phyloP scores from a whole-genome alignment of 352 stramenopile genomes.

The Globisporangium takayamanum region DNA sequence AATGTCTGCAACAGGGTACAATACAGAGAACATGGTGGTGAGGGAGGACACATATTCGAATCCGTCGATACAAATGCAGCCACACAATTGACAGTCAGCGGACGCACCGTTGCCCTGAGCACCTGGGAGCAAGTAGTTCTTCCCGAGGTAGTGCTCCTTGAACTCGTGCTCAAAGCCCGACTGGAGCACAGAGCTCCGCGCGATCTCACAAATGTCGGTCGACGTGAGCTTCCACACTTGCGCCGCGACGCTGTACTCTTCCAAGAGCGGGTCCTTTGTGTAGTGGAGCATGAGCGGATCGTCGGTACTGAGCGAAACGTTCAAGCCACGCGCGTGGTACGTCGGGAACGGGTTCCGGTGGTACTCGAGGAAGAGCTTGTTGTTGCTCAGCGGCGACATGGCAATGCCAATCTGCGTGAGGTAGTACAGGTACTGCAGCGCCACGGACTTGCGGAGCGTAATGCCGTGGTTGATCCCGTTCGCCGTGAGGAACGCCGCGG shows the following conservation, averaged over 20 bases:
- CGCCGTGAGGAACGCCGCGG: constrained; percentile 81
- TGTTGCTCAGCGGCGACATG: constrained; percentile 93
- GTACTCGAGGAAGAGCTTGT: constrained; percentile 95
- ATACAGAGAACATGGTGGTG: no score
- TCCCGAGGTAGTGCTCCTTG: constrained; percentile 96
- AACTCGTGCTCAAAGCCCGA: constrained; percentile 97
- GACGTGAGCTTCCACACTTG: constrained; percentile 95
- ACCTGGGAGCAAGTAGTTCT: constrained; percentile 80
- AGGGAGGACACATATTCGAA: no score
- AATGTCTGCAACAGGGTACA: constrained; percentile 60
- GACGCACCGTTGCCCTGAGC: constrained; percentile 70
- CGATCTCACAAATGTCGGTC: constrained; percentile 98
- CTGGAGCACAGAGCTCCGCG: constrained; percentile 97
- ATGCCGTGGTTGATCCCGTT: constrained; percentile 99
- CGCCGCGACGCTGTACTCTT: constrained; percentile 92
- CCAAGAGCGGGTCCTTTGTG: constrained; percentile 96
- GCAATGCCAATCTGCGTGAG: constrained; percentile 94
- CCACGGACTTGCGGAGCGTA: constrained; percentile 94
- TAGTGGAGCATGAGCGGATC: constrained; percentile 99
- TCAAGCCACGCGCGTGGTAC: constrained; percentile 95
- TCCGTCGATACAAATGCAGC: background rate
- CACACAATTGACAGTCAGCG: constrained; percentile 7
- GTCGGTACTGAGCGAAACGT: constrained; percentile 98
- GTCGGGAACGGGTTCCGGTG: constrained; percentile 93
- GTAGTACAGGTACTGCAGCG: constrained; percentile 99